Evolutionary conservation across 192 early-diverging fungal genomes (phyloP), one percentile per base, ranked within the genome.

Genomic region (Diversispora epigaea): DNA sequence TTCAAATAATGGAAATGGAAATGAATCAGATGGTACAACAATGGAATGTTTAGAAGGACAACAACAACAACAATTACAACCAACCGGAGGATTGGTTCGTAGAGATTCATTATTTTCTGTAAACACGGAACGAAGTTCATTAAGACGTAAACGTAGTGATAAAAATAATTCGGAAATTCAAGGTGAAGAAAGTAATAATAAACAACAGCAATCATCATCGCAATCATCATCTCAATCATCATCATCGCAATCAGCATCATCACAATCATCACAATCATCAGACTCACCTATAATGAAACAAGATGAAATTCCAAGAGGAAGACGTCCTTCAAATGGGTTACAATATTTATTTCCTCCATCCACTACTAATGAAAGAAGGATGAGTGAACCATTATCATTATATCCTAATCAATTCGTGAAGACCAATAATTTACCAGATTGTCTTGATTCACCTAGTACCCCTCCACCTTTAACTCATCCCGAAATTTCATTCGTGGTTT

Each of bases 401-500:
- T 39, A 15, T 44, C 39, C 25, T n/a, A 44, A 32, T 21, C 12
- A 17, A n/a, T 40, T 39, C 17, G 22, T 17, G 25, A 39, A 39
- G 4, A 17, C 45, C 54, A 72, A 61, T 41, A 56, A 44, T 40
- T 46, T 19, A 49, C 56, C 17, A 8, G 54, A 54, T 4, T 45
- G 49, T 25, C 49, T 75, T 60, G 69, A 61, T 14, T 71, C 68
- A 32, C 68, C 49, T 39, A 32, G 10, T 10, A 71, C 54, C 3
- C 52, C 77, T 69, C 71, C 79, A 0, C 81, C 74, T 11, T 8
- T 75, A 9, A 76, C 76, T 4, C 77, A 78, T 14, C 56, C 68
- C 49, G 81, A 83, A 58, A 75, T 72, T 32, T 78, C 79, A 43
- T 81, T 85, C 71, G 79, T 83, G 32, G 81, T 87, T 15, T 88